Percentiles rank a stretch among this genome's conserved stretches.
Conservation (phyloP, 2,329 filamentous ascomycete species). For the Zasmidium cellare region DNA sequence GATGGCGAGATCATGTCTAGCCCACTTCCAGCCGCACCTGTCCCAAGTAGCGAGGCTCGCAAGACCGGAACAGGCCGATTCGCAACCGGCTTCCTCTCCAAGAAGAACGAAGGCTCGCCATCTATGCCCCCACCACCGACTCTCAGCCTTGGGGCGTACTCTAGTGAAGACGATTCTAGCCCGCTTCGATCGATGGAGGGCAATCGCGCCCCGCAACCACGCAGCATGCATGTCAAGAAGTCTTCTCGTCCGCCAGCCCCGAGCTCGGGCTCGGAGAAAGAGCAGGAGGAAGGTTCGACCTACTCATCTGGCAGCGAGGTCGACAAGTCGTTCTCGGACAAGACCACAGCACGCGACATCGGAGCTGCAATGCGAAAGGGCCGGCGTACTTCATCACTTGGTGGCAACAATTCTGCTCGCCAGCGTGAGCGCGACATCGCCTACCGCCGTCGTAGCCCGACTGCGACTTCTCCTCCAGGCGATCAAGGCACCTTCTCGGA, state of each 20-base stretch:
- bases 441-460: constrained; percentile 59
- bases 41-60: constrained; percentile 61
- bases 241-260: constrained; percentile 2
- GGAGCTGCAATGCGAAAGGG: constrained; percentile 53
- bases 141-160: constrained; percentile 59
- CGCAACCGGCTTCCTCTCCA: constrained; percentile 80
- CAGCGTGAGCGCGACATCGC: constrained; percentile 35
- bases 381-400: constrained; percentile 41
- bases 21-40: constrained; percentile 58
- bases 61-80: constrained; percentile 62
- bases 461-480: constrained; percentile 51
- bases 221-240: constrained; percentile 21
- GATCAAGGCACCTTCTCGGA: constrained; percentile 64
- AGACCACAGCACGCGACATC: constrained; percentile 27
- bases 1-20: constrained; percentile 23
- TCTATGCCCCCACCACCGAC: constrained; percentile 52
- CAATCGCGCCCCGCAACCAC: constrained; percentile 41
- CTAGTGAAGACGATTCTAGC: constrained; percentile 56
- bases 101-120: constrained; percentile 59
- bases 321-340: constrained; percentile 24
- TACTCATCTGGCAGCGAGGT: constrained; percentile 19
- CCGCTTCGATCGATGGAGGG: constrained; percentile 48
- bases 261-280: constrained; percentile 8
- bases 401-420: constrained; percentile 35
- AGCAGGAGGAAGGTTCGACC: constrained; percentile 25